Conservation (phyloP, 2,329 filamentous ascomycete genomes). For the Fusarium palustre region DNA sequence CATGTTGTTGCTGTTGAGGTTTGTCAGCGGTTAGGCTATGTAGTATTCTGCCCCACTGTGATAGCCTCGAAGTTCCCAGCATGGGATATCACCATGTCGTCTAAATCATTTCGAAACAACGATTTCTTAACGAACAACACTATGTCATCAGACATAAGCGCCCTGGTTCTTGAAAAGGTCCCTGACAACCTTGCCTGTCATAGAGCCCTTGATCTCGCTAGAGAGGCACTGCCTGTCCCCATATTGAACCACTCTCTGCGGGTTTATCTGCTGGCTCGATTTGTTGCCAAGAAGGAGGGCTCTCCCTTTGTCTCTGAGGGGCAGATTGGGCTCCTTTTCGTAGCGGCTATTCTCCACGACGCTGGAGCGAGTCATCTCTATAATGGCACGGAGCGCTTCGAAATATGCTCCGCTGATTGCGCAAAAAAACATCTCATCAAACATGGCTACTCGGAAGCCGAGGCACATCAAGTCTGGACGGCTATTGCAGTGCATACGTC, state of each 20-base stretch:
- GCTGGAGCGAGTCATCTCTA: constrained; percentile 49
- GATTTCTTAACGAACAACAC: neutral
- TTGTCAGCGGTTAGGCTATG: constrained; percentile 15
- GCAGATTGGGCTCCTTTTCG: constrained; percentile 47
- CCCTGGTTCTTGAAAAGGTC: constrained; percentile 12
- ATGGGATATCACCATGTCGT: constrained; percentile 3
- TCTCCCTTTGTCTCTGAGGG: constrained; percentile 14
- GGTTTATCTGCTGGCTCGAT: constrained; percentile 45
- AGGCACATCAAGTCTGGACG: constrained; percentile 51
- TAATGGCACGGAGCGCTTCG: constrained; percentile 52
- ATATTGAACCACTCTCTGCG: constrained; percentile 50
- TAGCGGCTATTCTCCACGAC: constrained; percentile 53
- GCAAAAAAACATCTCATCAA: constrained; percentile 47
- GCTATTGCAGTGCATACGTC: constrained; percentile 53
- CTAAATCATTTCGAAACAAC: neutral
- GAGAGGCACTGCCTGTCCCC: constrained; percentile 37
- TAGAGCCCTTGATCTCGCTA: constrained; percentile 34
- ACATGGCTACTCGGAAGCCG: constrained; percentile 42
- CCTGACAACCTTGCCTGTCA: constrained; percentile 32
- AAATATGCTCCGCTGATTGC: constrained; percentile 50
- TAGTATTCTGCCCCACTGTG: constrained; percentile 1
- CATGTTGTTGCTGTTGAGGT: neutral
- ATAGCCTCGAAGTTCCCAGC: neutral
- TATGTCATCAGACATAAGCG: constrained; percentile 3
- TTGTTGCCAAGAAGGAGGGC: constrained; percentile 39